A percentile compares a stretch with the other conserved stretches of the same genome.
Evolutionary conservation across 306 rosid species (phyloP).

Genomic region (Cercis canadensis): DNA sequence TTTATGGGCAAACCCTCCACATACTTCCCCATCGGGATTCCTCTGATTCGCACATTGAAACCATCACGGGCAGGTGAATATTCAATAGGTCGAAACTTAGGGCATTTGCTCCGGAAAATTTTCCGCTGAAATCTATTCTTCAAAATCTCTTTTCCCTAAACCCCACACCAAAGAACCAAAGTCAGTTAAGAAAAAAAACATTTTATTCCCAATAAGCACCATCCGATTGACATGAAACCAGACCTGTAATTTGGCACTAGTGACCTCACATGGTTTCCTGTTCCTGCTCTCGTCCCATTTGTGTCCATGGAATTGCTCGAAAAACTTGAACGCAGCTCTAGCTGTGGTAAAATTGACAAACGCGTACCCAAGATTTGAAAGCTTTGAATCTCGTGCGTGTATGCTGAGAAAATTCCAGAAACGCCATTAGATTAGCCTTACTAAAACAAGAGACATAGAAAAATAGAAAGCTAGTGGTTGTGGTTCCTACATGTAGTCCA

Average conservation of each 20-base stretch:
- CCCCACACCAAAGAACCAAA: background rate
- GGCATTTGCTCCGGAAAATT: slow-evolving; percentile 47
- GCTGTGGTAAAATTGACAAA: slow-evolving; percentile 64
- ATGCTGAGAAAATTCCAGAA: slow-evolving; percentile 30
- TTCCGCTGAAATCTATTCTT: slow-evolving; percentile 38
- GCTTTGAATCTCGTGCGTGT: slow-evolving; percentile 26
- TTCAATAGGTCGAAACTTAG: slow-evolving; percentile 47
- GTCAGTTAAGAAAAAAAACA: too few species aligned
- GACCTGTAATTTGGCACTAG: slow-evolving; percentile 58
- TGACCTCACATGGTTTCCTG: slow-evolving; percentile 54
- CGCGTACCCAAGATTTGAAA: slow-evolving; percentile 65
- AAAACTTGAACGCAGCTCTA: slow-evolving; percentile 48
- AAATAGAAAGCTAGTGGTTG: background rate
- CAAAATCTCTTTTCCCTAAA: slow-evolving; percentile 51
- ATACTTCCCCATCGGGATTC: slow-evolving; percentile 29
- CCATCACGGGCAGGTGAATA: slow-evolving; percentile 53
- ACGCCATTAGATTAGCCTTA: too few species aligned
- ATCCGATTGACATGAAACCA: background rate
- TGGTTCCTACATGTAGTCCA: slow-evolving; percentile 50
- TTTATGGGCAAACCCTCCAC: slow-evolving; percentile 27
- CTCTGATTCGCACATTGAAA: background rate
- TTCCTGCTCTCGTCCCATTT: slow-evolving; percentile 44
- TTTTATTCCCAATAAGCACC: too few species aligned
- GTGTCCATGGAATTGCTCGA: slow-evolving; percentile 19
- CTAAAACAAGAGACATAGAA: background rate